Conservation (phyloP, 441 rosid species). For the Erodium texanum region DNA sequence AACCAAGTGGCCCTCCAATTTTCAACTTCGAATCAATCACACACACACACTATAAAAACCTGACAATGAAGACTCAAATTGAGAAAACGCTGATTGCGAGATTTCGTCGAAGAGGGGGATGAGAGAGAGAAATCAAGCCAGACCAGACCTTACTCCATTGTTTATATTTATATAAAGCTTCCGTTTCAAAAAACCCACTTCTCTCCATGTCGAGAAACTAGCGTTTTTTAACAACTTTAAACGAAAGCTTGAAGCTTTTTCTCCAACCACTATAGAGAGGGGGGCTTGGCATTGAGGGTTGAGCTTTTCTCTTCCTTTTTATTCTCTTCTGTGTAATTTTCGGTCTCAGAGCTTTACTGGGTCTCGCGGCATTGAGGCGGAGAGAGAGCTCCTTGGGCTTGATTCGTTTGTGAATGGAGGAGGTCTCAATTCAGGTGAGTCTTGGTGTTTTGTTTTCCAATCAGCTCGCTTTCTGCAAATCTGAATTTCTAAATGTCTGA, state of each 20-base stretch:
- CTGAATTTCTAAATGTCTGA: neutral
- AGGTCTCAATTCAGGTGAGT: conserved; percentile 1
- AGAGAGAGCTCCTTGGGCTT: neutral
- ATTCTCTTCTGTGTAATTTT: neutral
- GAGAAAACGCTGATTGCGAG: neutral
- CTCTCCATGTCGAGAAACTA: neutral
- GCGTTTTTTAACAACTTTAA: neutral
- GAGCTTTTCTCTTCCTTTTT: neutral
- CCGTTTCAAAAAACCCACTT: neutral
- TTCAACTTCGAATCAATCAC: neutral
- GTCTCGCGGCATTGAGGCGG: neutral
- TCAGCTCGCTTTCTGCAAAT: neutral
- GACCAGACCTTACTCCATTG: neutral
- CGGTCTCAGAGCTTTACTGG: neutral
- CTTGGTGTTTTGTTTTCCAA: neutral
- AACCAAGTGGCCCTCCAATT: neutral
- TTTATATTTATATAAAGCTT: neutral
- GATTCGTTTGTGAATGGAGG: conserved; percentile 1
- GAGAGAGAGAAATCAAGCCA: neutral
- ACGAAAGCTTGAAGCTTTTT: neutral
- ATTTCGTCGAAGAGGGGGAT: neutral
- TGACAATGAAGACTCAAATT: neutral
- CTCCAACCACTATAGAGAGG: neutral
- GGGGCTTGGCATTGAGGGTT: conserved; percentile 1
- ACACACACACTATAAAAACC: neutral